Percentiles rank a stretch among this genome's conserved stretches.
phyloP scores from a whole-genome alignment of 1,284 basidiomycete genomes.

The Papiliotrema laurentii region DNA sequence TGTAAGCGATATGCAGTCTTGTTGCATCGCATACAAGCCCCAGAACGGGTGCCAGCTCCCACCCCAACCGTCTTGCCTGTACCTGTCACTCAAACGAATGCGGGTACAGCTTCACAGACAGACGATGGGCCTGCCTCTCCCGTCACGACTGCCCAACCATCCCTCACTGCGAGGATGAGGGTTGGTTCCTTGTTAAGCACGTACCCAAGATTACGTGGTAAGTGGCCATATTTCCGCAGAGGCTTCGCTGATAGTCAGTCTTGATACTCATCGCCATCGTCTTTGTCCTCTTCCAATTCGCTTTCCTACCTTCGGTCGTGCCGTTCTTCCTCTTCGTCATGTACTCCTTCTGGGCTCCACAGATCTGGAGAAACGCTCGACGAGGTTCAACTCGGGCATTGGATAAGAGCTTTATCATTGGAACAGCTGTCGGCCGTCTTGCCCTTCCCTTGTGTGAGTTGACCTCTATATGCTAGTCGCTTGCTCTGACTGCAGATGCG shows the following conservation, averaged over 20 bases:
- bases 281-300: conserved; percentile 64
- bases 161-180: too few species aligned
- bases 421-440: conserved; percentile 66
- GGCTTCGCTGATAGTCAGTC: background rate
- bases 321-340: conserved; percentile 65
- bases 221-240: background rate
- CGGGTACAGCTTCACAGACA: background rate
- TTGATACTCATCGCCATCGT: conserved; percentile 51
- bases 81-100: background rate
- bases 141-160: too few species aligned
- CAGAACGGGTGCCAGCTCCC: conserved; percentile 59
- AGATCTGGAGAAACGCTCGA: conserved; percentile 70
- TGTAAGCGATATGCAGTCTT: conserved; percentile 73
- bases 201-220: conserved; percentile 14
- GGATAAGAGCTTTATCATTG: conserved; percentile 66
- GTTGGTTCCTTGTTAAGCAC: background rate
- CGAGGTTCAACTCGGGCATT: conserved; percentile 68
- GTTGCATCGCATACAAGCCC: conserved; percentile 73
- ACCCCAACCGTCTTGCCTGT: too few species aligned
- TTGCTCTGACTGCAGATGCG: conserved; percentile 57
- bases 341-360: conserved; percentile 76
- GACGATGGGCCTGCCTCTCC: too few species aligned
- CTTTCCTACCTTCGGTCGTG: conserved; percentile 65
- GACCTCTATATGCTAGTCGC: background rate
- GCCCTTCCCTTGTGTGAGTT: conserved; percentile 69